Evolutionary conservation across 257 asterid species (phyloP), one percentile per base, ranked within the genome.

Genomic region (Echium plantagineum): DNA sequence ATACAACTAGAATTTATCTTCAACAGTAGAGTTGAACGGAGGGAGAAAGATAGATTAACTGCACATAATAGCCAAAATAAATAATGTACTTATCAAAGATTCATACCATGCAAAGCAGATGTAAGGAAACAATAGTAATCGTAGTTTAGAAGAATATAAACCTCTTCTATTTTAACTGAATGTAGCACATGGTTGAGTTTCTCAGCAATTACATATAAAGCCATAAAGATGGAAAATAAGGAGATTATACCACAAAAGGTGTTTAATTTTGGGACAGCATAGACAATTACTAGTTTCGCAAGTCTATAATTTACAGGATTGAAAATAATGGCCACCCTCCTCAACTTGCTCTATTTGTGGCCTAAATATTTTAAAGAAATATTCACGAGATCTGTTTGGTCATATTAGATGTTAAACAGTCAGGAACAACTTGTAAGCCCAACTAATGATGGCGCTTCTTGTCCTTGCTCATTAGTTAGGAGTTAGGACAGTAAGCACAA

Each of bases 1-100:
- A 61, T 69, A 70, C 66, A 65, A 17, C 54, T 68, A 57, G 63
- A 22, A 38, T 64, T 60, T 61, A 42, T 13, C 49, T 13, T 53
- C 58, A 71, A 61, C 55, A 17, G 31, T 24, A 58, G 13, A 46
- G 32, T 13, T 42, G 17, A 42, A 42, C 9, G 12, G 17, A 13
- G 4, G 17, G 49, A 3, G 10, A 42, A 42, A 42, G 16, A 13
- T 10, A 10, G 49, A 13, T 13, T 10, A 42, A 13, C 49, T 1
- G 17, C 49, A 42, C 17, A 42, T 0, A 10, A 13, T 42, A 35
- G 49, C 10, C 17, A 42, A 42, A 42, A 42, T 2, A 10, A 42
- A 42, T 42, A 42, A 42, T 42, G 47, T 10, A 8, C 3, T 35
- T 10, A 35, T 7, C 15, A 35, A 35, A 3, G 13, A 3, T 42